A percentile compares a stretch with the other conserved stretches of the same genome.
phyloP scores from a whole-genome alignment of 139 green algal genomes.

The Micractinium sp. region DNA sequence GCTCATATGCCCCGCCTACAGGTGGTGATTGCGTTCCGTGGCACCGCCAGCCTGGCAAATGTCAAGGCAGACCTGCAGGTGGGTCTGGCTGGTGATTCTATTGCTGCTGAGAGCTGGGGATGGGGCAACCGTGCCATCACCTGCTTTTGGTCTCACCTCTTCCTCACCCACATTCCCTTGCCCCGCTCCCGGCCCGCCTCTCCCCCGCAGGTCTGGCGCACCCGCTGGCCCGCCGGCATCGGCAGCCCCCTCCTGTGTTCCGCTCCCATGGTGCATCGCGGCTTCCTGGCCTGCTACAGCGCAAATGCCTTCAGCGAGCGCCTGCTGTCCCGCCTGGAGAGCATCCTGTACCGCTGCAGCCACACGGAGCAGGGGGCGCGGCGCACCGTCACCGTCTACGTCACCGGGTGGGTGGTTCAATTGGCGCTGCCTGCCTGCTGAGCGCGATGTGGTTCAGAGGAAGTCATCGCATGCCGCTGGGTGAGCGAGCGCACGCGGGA shows the following conservation, averaged over 20 bases:
- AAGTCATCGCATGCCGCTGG: too few species aligned
- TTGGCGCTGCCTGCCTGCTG: too few species aligned
- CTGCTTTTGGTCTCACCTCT: too few species aligned
- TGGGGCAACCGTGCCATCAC: too few species aligned
- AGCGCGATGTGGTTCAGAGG: too few species aligned
- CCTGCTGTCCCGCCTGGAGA: constrained; percentile 28
- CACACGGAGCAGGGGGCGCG: too few species aligned
- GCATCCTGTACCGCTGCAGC: constrained; percentile 37
- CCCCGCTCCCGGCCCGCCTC: background rate
- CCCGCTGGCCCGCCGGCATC: background rate
- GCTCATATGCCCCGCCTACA: background rate
- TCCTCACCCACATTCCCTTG: background rate
- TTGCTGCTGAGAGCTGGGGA: too few species aligned
- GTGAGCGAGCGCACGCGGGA: too few species aligned
- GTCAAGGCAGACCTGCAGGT: constrained; percentile 42
- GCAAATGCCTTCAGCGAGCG: constrained; percentile 15
- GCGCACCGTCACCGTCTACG: too few species aligned
- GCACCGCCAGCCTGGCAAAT: constrained; percentile 39
- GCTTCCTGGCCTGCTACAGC: constrained; percentile 29
- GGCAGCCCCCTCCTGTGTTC: constrained; percentile 3
- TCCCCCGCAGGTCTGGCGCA: constrained; percentile 23
- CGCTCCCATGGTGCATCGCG: constrained; percentile 36
- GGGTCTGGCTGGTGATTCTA: too few species aligned
- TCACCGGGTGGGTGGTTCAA: too few species aligned
- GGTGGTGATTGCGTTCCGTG: constrained; percentile 46